Evolutionary conservation across 768 basidiomycete genomes (phyloP).

Genomic region (Coprinopsis sp.): DNA sequence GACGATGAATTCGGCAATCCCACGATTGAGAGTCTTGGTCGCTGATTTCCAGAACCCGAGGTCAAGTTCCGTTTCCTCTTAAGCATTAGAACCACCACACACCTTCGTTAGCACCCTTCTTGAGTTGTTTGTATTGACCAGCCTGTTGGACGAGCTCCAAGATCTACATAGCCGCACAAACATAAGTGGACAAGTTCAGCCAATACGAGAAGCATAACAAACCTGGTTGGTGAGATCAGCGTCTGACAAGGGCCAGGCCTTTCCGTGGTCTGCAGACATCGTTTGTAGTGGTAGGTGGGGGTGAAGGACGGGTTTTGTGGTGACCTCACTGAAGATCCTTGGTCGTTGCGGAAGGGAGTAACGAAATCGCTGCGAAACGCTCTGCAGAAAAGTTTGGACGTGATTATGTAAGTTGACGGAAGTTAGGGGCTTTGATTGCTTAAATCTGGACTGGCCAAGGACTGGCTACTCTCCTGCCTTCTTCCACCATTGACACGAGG

Average conservation of each 20-base stretch:
- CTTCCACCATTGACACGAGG: too few relatives aligned
- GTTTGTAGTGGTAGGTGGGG: conserved; percentile 18
- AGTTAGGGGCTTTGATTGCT: background rate
- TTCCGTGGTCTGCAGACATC: conserved; percentile 70
- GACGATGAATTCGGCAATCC: conserved; percentile 96
- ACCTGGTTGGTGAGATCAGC: conserved; percentile 89
- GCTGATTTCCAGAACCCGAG: conserved; percentile 39
- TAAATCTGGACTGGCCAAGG: too few relatives aligned
- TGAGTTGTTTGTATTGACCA: conserved; percentile 94
- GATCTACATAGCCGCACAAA: conserved; percentile 50
- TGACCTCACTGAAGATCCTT: conserved; percentile 92
- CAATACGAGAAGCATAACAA: conserved; percentile 17
- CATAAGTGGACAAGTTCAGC: background rate
- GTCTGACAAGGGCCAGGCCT: conserved; percentile 87
- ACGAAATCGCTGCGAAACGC: background rate
- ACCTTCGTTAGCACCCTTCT: conserved; percentile 99
- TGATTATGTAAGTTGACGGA: too few relatives aligned
- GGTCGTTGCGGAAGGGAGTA: conserved; percentile 43
- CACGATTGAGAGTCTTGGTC: conserved; percentile 97
- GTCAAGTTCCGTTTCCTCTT: background rate
- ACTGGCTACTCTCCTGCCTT: too few relatives aligned
- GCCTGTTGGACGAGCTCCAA: conserved; percentile 95
- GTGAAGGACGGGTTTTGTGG: conserved; percentile 10
- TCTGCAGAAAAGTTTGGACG: background rate
- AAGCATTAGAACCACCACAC: conserved; percentile 12